Evolutionary conservation across 2,329 filamentous ascomycete species (phyloP).

Genomic region (Tolypocladium ovalisporum): DNA sequence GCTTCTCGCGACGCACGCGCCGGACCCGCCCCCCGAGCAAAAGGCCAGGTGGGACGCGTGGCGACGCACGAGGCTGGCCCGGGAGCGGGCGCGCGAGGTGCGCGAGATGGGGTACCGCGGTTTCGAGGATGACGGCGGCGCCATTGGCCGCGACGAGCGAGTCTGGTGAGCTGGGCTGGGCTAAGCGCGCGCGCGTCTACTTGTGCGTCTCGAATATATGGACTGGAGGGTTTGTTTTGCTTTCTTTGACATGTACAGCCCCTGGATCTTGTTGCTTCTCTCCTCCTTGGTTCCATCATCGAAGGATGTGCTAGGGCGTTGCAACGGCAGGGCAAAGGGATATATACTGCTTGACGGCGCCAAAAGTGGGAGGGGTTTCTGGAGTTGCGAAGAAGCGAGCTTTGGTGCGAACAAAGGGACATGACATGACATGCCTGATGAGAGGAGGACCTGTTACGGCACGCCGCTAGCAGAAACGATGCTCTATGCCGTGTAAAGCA

Average conservation of each 20-base stretch:
- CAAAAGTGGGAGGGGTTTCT: background rate
- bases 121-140: conserved; percentile 15
- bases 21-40: conserved; percentile 26
- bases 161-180: background rate
- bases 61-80: conserved; percentile 27
- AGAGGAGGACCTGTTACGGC: background rate
- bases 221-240: background rate
- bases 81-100: conserved; percentile 27
- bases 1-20: conserved; percentile 24
- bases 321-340: background rate
- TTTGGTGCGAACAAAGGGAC: no score
- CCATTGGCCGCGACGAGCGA: conserved; percentile 16
- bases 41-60: conserved; percentile 32
- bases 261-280: background rate
- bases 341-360: background rate
- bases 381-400: background rate
- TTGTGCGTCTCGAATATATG: background rate
- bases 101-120: conserved; percentile 29
- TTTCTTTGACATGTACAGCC: no score
- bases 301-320: no score
- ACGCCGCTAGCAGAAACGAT: background rate
- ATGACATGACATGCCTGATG: background rate
- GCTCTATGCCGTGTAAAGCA: background rate
- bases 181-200: no score
- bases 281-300: no score